A percentile compares a stretch with the other conserved stretches of the same genome.
Conservation (phyloP, 1,139 yeast genomes). For the Nakaseomyces kungkrabaensis region DNA sequence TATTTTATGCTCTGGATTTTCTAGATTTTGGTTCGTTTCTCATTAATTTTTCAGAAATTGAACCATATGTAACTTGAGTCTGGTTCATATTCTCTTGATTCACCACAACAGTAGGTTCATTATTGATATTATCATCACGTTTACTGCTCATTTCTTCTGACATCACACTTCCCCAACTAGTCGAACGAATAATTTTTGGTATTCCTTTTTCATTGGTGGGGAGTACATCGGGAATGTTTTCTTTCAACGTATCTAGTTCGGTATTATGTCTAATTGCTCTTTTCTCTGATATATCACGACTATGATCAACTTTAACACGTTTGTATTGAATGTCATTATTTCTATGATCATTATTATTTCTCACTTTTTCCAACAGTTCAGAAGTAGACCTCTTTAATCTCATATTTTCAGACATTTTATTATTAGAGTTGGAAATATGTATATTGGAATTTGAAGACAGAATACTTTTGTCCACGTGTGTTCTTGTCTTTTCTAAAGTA, state of each 20-base stretch:
- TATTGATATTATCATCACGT: neutral
- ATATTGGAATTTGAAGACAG: neutral
- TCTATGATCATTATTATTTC: neutral
- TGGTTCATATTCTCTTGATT: constrained; percentile 10
- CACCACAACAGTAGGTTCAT: neutral
- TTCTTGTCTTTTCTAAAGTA: neutral
- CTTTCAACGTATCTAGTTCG: constrained; percentile 4
- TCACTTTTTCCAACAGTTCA: constrained; percentile 3
- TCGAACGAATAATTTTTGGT: constrained; percentile 11
- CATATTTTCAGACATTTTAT: neutral
- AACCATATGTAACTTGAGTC: constrained; percentile 32
- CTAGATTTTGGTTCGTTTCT: constrained; percentile 3
- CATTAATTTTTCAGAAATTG: constrained; percentile 8
- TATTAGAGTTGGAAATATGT: neutral
- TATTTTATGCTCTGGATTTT: constrained; percentile 5
- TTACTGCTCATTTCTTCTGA: constrained; percentile 9
- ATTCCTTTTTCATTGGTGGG: neutral
- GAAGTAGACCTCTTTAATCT: constrained; percentile 1
- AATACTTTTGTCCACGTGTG: constrained; percentile 1
- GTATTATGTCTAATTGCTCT: neutral
- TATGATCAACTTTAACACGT: neutral
- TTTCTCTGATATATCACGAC: neutral
- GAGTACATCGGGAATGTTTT: neutral
- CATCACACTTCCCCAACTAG: constrained; percentile 27
- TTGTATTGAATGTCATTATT: neutral